Evolutionary conservation across 345 rosid genomes (phyloP).

Genomic region (Kandelia obovata): DNA sequence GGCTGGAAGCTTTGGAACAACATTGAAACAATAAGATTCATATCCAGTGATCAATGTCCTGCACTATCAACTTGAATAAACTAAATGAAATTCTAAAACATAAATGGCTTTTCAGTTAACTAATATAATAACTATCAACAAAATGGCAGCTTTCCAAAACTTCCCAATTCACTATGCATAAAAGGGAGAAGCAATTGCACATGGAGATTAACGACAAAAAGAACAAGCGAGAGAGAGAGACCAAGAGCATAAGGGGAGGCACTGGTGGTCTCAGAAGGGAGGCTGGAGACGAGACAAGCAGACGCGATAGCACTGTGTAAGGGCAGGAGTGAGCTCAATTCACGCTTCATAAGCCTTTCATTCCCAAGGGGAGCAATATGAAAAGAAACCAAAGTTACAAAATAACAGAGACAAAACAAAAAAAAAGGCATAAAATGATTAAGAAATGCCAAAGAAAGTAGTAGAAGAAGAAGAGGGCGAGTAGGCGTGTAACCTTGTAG

Average conservation of each 20-base stretch:
- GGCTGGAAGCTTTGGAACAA: too few relatives aligned
- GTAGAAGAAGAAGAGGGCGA: conserved; percentile 18
- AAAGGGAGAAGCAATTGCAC: too few relatives aligned
- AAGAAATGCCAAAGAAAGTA: neutral
- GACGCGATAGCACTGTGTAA: conserved; percentile 59
- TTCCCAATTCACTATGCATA: too few relatives aligned
- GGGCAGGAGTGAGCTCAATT: conserved; percentile 58
- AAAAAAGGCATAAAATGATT: neutral
- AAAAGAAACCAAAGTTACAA: neutral
- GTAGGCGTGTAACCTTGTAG: conserved; percentile 24
- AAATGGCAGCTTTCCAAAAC: too few relatives aligned
- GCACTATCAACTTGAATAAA: too few relatives aligned
- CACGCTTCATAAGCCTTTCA: conserved; percentile 56
- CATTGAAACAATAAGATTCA: too few relatives aligned
- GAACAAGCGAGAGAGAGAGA: neutral
- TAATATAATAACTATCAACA: too few relatives aligned
- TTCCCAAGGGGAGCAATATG: conserved; percentile 2
- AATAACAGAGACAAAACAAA: neutral
- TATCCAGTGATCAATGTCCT: too few relatives aligned
- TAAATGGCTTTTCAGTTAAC: too few relatives aligned
- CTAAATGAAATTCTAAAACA: too few relatives aligned
- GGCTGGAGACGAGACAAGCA: conserved; percentile 71
- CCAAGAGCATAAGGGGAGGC: conserved; percentile 45
- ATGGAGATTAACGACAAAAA: too few relatives aligned
- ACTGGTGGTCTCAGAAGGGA: conserved; percentile 39